These are phyloP conservation scores for Bruguiera sexangula DNA, from an alignment of 345 rosid genomes.

Conservation along the genomic window DNA sequence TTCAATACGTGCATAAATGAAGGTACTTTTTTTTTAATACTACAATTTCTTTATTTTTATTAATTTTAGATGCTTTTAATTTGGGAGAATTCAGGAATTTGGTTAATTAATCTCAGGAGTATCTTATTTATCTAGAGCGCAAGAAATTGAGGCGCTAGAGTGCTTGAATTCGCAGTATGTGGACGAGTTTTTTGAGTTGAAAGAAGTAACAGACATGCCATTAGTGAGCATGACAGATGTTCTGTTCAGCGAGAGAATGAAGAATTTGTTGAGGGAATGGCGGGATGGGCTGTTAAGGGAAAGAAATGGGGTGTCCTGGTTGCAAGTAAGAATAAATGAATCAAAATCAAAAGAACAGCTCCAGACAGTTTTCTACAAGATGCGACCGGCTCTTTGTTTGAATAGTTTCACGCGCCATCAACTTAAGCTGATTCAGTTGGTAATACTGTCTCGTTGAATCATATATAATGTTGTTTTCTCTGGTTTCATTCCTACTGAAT, in stretches of 20 bases:
- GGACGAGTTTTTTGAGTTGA: conserved; percentile 28
- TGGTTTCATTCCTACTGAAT: background rate
- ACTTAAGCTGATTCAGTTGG: conserved; percentile 70
- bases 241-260: conserved; percentile 83
- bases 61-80: conserved; percentile 3
- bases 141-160: conserved; percentile 54
- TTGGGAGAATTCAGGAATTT: conserved; percentile 29
- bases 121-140: conserved; percentile 89
- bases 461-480: background rate
- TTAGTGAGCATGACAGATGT: conserved; percentile 50
- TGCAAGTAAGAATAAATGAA: conserved; percentile 19
- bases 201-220: conserved; percentile 36
- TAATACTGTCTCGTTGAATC: conserved; percentile 17
- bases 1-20: conserved; percentile 76
- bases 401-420: conserved; percentile 75
- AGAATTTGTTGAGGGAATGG: conserved; percentile 61
- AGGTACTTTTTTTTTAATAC: conserved; percentile 36
- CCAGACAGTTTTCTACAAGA: conserved; percentile 56
- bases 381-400: conserved; percentile 71
- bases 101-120: conserved; percentile 64
- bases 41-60: background rate
- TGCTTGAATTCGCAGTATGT: conserved; percentile 28
- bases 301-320: conserved; percentile 26
- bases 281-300: conserved; percentile 43
- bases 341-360: conserved; percentile 37